Evolutionary conservation across 768 basidiomycete species (phyloP), one percentile per base, ranked within the genome.

Genomic region (Pulveroboletus sp.): DNA sequence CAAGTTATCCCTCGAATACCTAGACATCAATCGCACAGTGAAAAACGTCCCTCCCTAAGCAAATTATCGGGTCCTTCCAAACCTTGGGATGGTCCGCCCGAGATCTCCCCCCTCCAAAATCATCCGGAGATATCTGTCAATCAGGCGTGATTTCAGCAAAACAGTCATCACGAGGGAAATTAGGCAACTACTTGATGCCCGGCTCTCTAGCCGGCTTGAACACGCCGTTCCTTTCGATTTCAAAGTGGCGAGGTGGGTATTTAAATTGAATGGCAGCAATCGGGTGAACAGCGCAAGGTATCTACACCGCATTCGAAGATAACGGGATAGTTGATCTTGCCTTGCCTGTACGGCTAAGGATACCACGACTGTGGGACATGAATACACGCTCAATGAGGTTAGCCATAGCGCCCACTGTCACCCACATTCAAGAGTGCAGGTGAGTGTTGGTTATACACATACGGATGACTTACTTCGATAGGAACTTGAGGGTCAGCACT

Each of bases 351-450:
- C 65, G 65, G 1, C 43, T 8, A 42, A 39, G 26, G 15, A 40
- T 11, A 14, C 0, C n/a, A 32, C 3, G 18, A 12, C 0, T n/a
- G n/a, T n/a, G n/a, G n/a, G n/a, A n/a, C n/a, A n/a, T n/a, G n/a
- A n/a, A n/a, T n/a, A n/a, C n/a, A n/a, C n/a, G n/a, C 78, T 78
- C 74, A 44, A 80, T 78, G 21, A 78, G 69, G 49, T 79, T 73
- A 0, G 74, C 74, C 74, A 80, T 73, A 0, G 75, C 80, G 5
- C 69, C 59, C 6, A 81, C 73, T 0, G 77, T 74, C 48, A 63
- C 61, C 68, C 73, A 33, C 6, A 21, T 8, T 21, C 17, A 28
- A 47, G 6, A 44, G 30, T 8, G 38, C 2, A 21, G 9, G 10
- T 6, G 1, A 12, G 18, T 36, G 8, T 21, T 14, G 0, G 3